Evolutionary conservation across 805 yeast species (phyloP), one percentile per base, ranked within the genome.

Genomic region (Hanseniaspora opuntiae): DNA sequence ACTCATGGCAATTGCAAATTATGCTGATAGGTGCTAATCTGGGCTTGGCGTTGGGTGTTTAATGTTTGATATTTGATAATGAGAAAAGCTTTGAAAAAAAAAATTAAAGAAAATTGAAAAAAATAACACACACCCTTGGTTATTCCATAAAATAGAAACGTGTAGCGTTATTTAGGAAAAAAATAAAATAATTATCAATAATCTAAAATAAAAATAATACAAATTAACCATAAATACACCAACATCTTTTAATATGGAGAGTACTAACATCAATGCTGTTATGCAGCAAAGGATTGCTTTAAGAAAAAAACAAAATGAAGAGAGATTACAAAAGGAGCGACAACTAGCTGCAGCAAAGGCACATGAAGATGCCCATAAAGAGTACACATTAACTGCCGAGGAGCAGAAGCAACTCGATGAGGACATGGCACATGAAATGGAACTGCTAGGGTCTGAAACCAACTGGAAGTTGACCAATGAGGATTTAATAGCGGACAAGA

Each of bases 261-360:
- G 54, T 20, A 51, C 54, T 11, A 51, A 51, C 25, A 51, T 51
- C 12, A 51, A 51, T 20, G 54, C 54, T 16, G 48, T 51, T 14
- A 22, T 51, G 36, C 54, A 51, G 28, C 36, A 51, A 17, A 19
- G 54, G 28, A 51, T 51, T 28, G 54, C 54, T 11, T 17, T 44
- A 17, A 25, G 54, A 36, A 51, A 51, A 16, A 44, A 51, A 30
- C 54, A 51, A 22, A 19, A 41, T 14, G 48, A 51, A 36, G 44
- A 35, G 25, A 42, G 19, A 22, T 12, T 17, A 11, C 25, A 39
- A 32, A 40, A 41, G 37, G 44, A 42, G 8, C 36, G 17, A 37
- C 22, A 37, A 37, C 5, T 12, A n/a, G 42, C 39, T 6, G 11
- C 28, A 6, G 3, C 11, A 25, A 47, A 17, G 14, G 14, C 30